Conservation (phyloP, 2,329 filamentous ascomycete genomes). For the Thelonectria blattea region DNA sequence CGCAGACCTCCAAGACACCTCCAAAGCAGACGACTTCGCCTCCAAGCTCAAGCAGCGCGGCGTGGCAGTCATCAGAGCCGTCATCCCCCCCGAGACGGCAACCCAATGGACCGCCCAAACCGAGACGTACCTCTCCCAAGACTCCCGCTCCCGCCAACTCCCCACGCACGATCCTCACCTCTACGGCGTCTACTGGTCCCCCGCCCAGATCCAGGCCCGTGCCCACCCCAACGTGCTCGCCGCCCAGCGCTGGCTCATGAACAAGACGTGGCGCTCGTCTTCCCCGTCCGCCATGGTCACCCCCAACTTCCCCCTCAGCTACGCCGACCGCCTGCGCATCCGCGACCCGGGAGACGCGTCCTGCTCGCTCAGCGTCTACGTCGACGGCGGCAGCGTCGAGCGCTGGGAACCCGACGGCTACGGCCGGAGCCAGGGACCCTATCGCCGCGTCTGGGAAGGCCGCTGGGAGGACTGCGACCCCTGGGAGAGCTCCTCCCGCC, state of each 20-base stretch:
- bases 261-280: slow-evolving; percentile 34
- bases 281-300: slow-evolving; percentile 52
- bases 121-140: slow-evolving; percentile 59
- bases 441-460: slow-evolving; percentile 69
- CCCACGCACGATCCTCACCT: slow-evolving; percentile 42
- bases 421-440: slow-evolving; percentile 60
- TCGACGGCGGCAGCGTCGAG: slow-evolving; percentile 70
- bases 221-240: slow-evolving; percentile 48
- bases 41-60: slow-evolving; percentile 39
- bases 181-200: slow-evolving; percentile 49
- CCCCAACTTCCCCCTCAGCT: slow-evolving; percentile 57
- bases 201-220: slow-evolving; percentile 47
- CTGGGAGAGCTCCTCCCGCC: slow-evolving; percentile 71
- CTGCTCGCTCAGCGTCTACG: slow-evolving; percentile 63
- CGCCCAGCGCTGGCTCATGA: slow-evolving; percentile 56
- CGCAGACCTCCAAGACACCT: slow-evolving; percentile 42
- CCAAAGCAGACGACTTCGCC: slow-evolving; percentile 36
- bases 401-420: slow-evolving; percentile 72
- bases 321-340: slow-evolving; percentile 67
- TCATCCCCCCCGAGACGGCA: slow-evolving; percentile 39
- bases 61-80: slow-evolving; percentile 42
- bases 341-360: slow-evolving; percentile 55
- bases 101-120: slow-evolving; percentile 57
- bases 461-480: slow-evolving; percentile 78
- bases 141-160: slow-evolving; percentile 46